These are phyloP conservation scores for Puccinia hordei DNA, from an alignment of 1,284 basidiomycete species.

Conservation along the genomic window DNA sequence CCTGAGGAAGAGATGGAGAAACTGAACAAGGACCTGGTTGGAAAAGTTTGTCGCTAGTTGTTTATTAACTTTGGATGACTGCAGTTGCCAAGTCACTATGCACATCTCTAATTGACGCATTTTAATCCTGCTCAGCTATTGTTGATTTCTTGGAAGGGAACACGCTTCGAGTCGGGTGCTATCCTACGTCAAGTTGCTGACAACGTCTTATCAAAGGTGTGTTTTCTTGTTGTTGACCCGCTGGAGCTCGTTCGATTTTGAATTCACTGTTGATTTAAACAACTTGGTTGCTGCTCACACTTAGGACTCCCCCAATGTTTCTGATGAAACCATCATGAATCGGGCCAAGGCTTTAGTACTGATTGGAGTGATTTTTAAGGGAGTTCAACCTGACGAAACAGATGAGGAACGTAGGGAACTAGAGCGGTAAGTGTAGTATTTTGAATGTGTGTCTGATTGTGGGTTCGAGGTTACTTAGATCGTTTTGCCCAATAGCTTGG, in stretches of 20 bases:
- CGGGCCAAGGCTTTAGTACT: constrained; percentile 83
- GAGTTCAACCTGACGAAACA: constrained; percentile 77
- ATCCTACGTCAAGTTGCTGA: constrained; percentile 55
- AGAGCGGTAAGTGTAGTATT: constrained; percentile 62
- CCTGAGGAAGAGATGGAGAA: constrained; percentile 70
- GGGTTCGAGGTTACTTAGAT: neutral
- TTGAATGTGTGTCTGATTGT: neutral
- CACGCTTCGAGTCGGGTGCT: constrained; percentile 75
- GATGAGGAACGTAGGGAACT: constrained; percentile 89
- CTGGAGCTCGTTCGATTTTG: neutral
- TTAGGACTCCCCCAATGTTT: constrained; percentile 66
- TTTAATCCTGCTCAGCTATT: constrained; percentile 67
- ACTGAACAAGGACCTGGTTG: constrained; percentile 90
- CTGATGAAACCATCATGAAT: constrained; percentile 72
- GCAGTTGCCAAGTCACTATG: neutral
- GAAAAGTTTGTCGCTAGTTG: constrained; percentile 67
- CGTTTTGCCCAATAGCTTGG: constrained; percentile 56
- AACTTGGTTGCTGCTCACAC: neutral
- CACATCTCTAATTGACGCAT: neutral
- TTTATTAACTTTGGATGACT: neutral
- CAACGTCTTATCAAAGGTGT: constrained; percentile 46
- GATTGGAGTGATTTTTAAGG: constrained; percentile 83
- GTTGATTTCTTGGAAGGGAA: constrained; percentile 91
- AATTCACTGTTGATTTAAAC: neutral
- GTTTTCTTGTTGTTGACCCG: neutral